Evolutionary conservation across 352 stramenopile genomes (phyloP).

Genomic region (Discostella stelligera): DNA sequence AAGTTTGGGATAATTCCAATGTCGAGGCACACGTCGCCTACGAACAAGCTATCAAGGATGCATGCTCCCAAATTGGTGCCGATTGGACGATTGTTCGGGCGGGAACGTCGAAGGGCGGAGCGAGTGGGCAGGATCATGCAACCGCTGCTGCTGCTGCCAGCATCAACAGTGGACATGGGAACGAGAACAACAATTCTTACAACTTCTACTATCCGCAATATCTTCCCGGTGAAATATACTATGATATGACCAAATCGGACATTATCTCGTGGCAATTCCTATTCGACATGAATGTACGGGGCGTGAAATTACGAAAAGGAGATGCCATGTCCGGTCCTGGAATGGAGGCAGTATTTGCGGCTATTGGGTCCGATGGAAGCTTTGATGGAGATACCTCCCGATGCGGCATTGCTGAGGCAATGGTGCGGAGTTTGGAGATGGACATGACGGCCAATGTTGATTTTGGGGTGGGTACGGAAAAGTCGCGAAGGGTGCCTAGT

Average conservation of each 20-base stretch:
- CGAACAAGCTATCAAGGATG: slow-evolving; percentile 30
- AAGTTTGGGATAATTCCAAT: slow-evolving; percentile 48
- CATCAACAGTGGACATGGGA: no score
- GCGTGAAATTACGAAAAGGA: slow-evolving; percentile 28
- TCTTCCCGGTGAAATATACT: slow-evolving; percentile 25
- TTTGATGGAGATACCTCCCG: slow-evolving; percentile 37
- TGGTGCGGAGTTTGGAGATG: slow-evolving; percentile 40
- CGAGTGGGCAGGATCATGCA: slow-evolving; percentile 17
- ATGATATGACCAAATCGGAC: slow-evolving; percentile 48
- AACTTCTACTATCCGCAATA: slow-evolving; percentile 26
- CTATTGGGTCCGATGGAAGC: no score
- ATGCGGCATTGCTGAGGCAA: slow-evolving; percentile 33
- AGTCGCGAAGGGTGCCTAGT: slow-evolving; percentile 9
- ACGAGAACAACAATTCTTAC: no score
- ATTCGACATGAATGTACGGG: slow-evolving; percentile 50
- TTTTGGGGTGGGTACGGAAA: slow-evolving; percentile 28
- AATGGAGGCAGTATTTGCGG: no score
- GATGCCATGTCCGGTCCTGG: no score
- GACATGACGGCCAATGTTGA: slow-evolving; percentile 37
- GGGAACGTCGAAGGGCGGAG: slow-evolving; percentile 26
- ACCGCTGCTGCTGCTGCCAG: no score
- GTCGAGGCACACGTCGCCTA: slow-evolving; percentile 26
- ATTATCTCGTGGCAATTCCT: slow-evolving; percentile 59
- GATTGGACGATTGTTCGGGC: slow-evolving; percentile 46
- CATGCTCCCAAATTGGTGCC: slow-evolving; percentile 4